Conservation (phyloP, 805 yeast genomes). For the Yarrowia yakushimensis region DNA sequence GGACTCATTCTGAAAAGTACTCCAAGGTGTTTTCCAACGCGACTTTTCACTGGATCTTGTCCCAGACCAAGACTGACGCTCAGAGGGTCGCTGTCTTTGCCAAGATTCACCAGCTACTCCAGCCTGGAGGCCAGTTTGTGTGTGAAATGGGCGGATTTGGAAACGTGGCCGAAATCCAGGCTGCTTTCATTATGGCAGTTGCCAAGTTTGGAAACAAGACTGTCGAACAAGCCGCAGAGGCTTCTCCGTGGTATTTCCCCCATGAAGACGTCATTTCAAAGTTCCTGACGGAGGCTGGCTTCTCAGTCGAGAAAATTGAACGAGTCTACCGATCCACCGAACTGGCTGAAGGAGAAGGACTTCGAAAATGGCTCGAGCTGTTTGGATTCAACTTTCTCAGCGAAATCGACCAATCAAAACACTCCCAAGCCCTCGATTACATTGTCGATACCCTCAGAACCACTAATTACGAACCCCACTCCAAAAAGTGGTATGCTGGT, state of each 20-base stretch:
- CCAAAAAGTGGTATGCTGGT: conserved; percentile 29
- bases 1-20: conserved; percentile 18
- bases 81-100: conserved; percentile 28
- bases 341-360: conserved; percentile 28
- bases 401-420: background rate
- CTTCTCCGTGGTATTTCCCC: conserved; percentile 33
- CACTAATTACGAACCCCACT: conserved; percentile 26
- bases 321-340: conserved; percentile 31
- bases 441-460: conserved; percentile 27
- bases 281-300: conserved; percentile 30
- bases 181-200: conserved; percentile 29
- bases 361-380: conserved; percentile 32
- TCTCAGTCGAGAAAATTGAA: conserved; percentile 30
- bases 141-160: conserved; percentile 34
- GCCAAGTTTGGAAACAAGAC: conserved; percentile 22
- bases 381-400: conserved; percentile 32
- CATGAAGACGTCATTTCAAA: conserved; percentile 22
- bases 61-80: conserved; percentile 11
- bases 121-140: conserved; percentile 31
- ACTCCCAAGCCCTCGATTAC: conserved; percentile 25
- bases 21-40: conserved; percentile 34
- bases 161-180: conserved; percentile 32
- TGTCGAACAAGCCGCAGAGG: conserved; percentile 21
- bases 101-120: conserved; percentile 28
- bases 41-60: conserved; percentile 33